Evolutionary conservation across 1,284 basidiomycete species (phyloP).

Genomic region (Fomitopsis palustris): DNA sequence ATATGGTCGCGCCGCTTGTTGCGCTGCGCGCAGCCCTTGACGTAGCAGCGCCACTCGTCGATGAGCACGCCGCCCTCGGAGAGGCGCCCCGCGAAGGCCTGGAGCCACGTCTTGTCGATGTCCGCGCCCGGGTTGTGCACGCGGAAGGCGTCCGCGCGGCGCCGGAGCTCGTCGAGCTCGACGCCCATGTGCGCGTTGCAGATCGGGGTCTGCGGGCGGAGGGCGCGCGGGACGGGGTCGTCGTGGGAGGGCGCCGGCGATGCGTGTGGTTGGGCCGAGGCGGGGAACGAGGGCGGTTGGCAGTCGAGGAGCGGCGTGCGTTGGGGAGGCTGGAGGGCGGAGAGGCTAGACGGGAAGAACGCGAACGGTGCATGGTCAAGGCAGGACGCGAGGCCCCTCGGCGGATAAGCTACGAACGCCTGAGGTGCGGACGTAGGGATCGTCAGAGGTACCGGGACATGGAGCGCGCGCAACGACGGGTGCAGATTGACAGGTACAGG

Average conservation of each 20-base stretch:
- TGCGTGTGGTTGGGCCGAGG: constrained; percentile 6
- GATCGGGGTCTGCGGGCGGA: constrained; percentile 15
- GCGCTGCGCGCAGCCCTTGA: constrained; percentile 55
- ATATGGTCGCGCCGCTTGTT: constrained; percentile 73
- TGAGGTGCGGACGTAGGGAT: not conserved
- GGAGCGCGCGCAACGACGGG: not conserved
- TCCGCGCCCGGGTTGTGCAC: constrained; percentile 47
- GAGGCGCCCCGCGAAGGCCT: constrained; percentile 61
- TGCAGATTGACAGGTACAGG: not conserved
- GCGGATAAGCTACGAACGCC: not conserved
- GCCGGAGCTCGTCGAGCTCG: constrained; percentile 45
- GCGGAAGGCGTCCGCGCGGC: constrained; percentile 50
- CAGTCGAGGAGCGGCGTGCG: not conserved
- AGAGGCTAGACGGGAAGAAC: not conserved
- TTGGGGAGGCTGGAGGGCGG: not conserved
- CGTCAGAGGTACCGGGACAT: too few relatives aligned
- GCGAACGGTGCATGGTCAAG: not conserved
- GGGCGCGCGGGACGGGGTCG: not conserved
- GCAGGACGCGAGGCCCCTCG: not conserved
- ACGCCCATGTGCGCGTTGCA: constrained; percentile 57
- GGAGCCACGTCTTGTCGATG: constrained; percentile 60
- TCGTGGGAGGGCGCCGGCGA: constrained; percentile 4
- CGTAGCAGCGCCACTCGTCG: constrained; percentile 62
- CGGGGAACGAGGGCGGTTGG: not conserved
- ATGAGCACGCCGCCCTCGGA: constrained; percentile 51